Evolutionary conservation across 2,329 filamentous ascomycete genomes (phyloP).

Genomic region (Fusarium secorum): DNA sequence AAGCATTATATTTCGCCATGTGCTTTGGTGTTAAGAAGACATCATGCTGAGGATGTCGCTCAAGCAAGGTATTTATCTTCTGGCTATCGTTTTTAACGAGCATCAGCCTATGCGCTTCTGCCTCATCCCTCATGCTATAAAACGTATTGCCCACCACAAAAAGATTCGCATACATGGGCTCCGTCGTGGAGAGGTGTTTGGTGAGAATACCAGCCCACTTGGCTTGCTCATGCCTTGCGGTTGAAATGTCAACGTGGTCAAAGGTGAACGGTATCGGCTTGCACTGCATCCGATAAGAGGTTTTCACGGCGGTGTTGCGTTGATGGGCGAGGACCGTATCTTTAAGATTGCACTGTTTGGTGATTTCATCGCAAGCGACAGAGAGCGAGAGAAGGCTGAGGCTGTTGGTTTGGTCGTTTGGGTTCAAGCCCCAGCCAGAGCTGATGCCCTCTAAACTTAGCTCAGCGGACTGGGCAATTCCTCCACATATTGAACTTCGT

Average conservation of each 20-base stretch:
- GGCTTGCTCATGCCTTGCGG: neutral
- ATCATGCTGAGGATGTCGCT: too few relatives aligned
- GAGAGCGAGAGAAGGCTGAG: neutral
- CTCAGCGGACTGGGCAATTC: neutral
- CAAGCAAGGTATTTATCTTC: too few relatives aligned
- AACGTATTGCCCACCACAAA: neutral
- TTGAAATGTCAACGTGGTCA: neutral
- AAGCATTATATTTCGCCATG: too few relatives aligned
- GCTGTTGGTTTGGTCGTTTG: rapidly evolving
- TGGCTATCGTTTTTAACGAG: neutral
- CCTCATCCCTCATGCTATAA: neutral
- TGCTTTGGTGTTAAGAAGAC: too few relatives aligned
- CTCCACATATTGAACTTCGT: neutral
- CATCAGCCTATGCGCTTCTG: neutral
- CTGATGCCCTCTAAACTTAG: neutral
- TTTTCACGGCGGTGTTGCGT: neutral
- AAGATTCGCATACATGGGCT: neutral
- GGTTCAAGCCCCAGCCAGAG: neutral
- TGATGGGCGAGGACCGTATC: neutral
- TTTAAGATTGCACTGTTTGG: neutral
- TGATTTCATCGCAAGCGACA: rapidly evolving
- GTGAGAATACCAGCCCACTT: neutral
- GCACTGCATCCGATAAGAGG: neutral
- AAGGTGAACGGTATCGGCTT: neutral
- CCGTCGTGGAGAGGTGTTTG: rapidly evolving